Percentiles rank a stretch among this genome's conserved stretches.
Evolutionary conservation across 768 basidiomycete species (phyloP).

Genomic region (Panaeolus papilionaceus): DNA sequence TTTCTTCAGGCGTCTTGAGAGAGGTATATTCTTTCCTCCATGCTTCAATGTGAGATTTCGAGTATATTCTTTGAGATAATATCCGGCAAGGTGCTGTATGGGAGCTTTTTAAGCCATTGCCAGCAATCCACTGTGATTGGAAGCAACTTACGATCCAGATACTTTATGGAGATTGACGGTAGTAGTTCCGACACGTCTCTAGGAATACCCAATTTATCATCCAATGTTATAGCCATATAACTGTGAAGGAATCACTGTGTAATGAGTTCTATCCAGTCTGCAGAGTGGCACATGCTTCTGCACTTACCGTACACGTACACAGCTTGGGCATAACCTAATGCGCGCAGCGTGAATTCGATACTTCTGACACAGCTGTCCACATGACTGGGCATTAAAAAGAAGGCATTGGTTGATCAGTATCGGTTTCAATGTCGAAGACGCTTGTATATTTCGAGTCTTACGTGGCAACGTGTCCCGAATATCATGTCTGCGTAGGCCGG

Average conservation of each 20-base stretch:
- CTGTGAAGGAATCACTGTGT: too few species aligned
- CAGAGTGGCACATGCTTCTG: too few species aligned
- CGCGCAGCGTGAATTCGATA: not conserved
- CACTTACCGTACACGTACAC: not conserved
- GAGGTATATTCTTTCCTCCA: not conserved
- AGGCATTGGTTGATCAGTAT: not conserved
- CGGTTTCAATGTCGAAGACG: not conserved
- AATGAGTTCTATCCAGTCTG: not conserved
- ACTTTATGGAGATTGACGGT: too few species aligned
- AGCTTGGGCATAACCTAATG: not conserved
- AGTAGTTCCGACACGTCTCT: too few species aligned
- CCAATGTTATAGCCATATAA: too few species aligned
- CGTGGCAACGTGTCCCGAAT: slow-evolving; percentile 29
- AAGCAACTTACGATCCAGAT: not conserved
- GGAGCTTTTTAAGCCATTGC: too few species aligned
- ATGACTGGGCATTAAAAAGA: not conserved
- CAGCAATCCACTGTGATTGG: too few species aligned
- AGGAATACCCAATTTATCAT: too few species aligned
- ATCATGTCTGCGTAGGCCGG: slow-evolving; percentile 41
- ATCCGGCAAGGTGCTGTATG: not conserved
- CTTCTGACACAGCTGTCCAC: not conserved
- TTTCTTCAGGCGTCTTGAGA: not conserved
- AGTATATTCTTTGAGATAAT: not conserved
- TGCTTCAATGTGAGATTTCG: not conserved
- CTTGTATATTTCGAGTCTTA: slow-evolving; percentile 1